These are phyloP conservation scores for Aspergillus ostianus DNA, from an alignment of 495 filamentous ascomycete species.

Conservation along the genomic window DNA sequence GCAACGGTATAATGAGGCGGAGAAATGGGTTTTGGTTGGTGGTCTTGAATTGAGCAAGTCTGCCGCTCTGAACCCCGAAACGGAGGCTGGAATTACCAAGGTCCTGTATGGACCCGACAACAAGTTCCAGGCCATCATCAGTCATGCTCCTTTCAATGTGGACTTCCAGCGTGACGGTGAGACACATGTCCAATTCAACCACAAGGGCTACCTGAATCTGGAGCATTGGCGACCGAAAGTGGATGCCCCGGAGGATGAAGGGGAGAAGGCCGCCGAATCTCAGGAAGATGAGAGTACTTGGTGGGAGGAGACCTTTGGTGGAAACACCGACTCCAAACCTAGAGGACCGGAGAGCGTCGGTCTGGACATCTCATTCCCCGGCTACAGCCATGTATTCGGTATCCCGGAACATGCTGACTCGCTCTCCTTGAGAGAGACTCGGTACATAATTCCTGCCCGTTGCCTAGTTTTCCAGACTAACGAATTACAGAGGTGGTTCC, in stretches of 20 bases:
- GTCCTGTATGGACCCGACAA: slow-evolving; percentile 77
- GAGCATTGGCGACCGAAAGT: slow-evolving; percentile 95
- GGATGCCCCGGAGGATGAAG: slow-evolving; percentile 57
- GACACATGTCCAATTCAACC: slow-evolving; percentile 85
- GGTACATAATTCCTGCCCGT: slow-evolving; percentile 35
- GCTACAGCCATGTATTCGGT: slow-evolving; percentile 89
- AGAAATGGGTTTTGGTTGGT: slow-evolving; percentile 82
- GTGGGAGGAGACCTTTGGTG: slow-evolving; percentile 97
- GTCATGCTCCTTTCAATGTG: slow-evolving; percentile 75
- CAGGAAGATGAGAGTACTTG: slow-evolving; percentile 78
- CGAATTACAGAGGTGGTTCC: slow-evolving; percentile 59
- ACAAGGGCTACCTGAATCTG: slow-evolving; percentile 80
- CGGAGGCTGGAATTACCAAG: slow-evolving; percentile 64
- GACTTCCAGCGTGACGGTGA: slow-evolving; percentile 80
- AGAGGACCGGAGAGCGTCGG: slow-evolving; percentile 85
- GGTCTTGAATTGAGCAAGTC: slow-evolving; percentile 66
- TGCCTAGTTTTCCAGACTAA: slow-evolving; percentile 18
- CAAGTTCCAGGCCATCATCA: slow-evolving; percentile 76
- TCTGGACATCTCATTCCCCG: slow-evolving; percentile 87
- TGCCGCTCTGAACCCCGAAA: slow-evolving; percentile 57
- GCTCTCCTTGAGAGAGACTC: slow-evolving; percentile 82
- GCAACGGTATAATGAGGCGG: slow-evolving; percentile 89
- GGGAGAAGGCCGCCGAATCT: slow-evolving; percentile 36
- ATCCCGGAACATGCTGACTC: slow-evolving; percentile 93
- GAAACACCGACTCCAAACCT: slow-evolving; percentile 91